A percentile compares a stretch with the other conserved stretches of the same genome.
Evolutionary conservation across 768 basidiomycete genomes (phyloP).

Genomic region (Boletellus ananiceps): DNA sequence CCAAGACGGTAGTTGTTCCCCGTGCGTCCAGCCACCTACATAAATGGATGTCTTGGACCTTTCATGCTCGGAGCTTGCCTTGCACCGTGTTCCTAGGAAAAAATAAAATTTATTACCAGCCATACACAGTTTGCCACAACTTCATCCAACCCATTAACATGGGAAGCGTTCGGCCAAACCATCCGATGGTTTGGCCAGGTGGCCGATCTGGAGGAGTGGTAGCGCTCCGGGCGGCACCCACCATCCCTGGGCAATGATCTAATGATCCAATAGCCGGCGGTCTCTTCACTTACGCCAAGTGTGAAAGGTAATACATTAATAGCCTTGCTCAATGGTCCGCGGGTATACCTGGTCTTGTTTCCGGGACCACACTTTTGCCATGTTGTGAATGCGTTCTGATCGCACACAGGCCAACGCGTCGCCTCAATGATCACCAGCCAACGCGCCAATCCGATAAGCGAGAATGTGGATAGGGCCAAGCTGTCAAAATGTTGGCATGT

Average conservation of each 20-base stretch:
- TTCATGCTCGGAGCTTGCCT: background rate
- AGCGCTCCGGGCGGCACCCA: background rate
- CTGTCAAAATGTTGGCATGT: conserved; percentile 9
- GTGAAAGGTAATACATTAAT: background rate
- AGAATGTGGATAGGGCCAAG: background rate
- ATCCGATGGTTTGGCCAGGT: too few relatives aligned
- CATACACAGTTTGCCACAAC: background rate
- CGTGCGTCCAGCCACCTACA: background rate
- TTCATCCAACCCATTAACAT: background rate
- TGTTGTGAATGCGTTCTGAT: background rate
- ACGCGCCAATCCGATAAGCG: background rate
- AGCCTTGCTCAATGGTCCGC: background rate
- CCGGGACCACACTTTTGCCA: background rate
- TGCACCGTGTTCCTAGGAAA: background rate
- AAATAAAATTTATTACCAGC: background rate
- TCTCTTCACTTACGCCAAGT: background rate
- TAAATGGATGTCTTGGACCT: background rate
- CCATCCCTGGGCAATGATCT: background rate
- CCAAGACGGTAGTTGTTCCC: conserved; percentile 20
- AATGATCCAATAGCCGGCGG: background rate
- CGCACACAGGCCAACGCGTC: background rate
- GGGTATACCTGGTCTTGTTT: background rate
- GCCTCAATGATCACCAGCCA: background rate
- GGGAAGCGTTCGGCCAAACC: too few relatives aligned
- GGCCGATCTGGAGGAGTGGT: background rate